Base-by-base conservation (phyloP, 352 stramenopile genomes). In the Phytophthora cryptogea region DNA sequence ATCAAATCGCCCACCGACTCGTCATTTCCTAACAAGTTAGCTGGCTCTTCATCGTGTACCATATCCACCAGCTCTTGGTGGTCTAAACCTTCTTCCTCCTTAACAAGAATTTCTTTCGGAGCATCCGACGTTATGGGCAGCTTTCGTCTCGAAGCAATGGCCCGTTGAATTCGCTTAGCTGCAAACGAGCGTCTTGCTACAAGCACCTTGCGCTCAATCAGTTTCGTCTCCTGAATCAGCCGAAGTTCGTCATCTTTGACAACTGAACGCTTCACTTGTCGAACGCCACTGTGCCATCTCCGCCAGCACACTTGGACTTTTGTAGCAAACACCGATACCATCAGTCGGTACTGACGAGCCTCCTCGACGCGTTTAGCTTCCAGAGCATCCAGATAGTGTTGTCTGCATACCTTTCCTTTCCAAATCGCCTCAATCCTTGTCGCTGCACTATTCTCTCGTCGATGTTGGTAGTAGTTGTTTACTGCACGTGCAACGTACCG, bases 241-340 rank as follows among this genome's bases (percentile, higher is more conserved):
- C 68, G 54, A 28, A 66, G 50, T 39, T 84, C 74, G 8, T 59
- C 53, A 2, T 43, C 53, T 42, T 78, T 74, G 9, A 81, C 68
- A 42, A 32, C 40, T 31, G 59, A 57, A n/a, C 72, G 59, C 17
- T 67, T 81, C 7, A 41, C 31, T 27, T 58, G 59, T n/a, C 50
- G 50, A 23, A 80, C 28, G 9, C 60, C 53, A 1, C 26, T 32
- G 8, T 70, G 51, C 72, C 74, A 80, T 39, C 44, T 53, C 13
- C 70, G 60, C 62, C 70, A 81, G 23, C 63, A 77, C 11, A 44
- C 33, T 23, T 77, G 69, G 5, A 77, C 60, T 44, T 72, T 72
- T 0, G 55, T 59, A 10, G 68, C 68, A 16, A 77, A 54, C 2
- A 77, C 54, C 1, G 60, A 77, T 8, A 77, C 4, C 44, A 50